A percentile compares a stretch with the other conserved stretches of the same genome.
Conservation (phyloP, 495 filamentous ascomycete species). For the Talaromyces ruber region DNA sequence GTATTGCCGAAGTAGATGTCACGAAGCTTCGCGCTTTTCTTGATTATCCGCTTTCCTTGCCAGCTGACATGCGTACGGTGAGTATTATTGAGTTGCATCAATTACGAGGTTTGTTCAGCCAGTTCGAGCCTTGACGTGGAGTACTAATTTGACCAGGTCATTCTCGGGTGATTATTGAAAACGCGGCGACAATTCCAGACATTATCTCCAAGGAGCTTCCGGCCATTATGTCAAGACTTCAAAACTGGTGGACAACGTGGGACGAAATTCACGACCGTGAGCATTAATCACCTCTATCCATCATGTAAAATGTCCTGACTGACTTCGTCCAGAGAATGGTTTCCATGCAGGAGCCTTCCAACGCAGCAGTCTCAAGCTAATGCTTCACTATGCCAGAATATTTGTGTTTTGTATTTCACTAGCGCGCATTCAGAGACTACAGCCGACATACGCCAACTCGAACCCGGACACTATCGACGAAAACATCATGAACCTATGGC, state of each 20-base stretch:
- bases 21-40: slow-evolving; percentile 30
- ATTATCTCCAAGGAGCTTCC: slow-evolving; percentile 25
- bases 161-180: slow-evolving; percentile 26
- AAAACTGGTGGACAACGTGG: slow-evolving; percentile 34
- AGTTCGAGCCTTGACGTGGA: background rate
- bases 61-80: slow-evolving; percentile 32
- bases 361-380: slow-evolving; percentile 30
- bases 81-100: slow-evolving; percentile 36
- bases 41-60: slow-evolving; percentile 34
- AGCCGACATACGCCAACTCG: slow-evolving; percentile 16
- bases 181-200: slow-evolving; percentile 17
- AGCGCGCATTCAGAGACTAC: slow-evolving; percentile 32
- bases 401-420: slow-evolving; percentile 29
- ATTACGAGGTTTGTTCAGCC: slow-evolving; percentile 19
- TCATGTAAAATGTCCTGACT: background rate
- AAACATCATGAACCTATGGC: slow-evolving; percentile 26
- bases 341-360: slow-evolving; percentile 35
- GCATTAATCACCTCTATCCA: slow-evolving; percentile 1
- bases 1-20: slow-evolving; percentile 31
- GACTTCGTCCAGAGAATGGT: slow-evolving; percentile 21
- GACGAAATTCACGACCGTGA: slow-evolving; percentile 35
- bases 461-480: slow-evolving; percentile 17
- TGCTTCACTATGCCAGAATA: slow-evolving; percentile 31
- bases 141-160: slow-evolving; percentile 11
- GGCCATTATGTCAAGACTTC: slow-evolving; percentile 25